Evolutionary conservation across 164 flowering plant genomes (phyloP).

Genomic region (Annona squamosa): DNA sequence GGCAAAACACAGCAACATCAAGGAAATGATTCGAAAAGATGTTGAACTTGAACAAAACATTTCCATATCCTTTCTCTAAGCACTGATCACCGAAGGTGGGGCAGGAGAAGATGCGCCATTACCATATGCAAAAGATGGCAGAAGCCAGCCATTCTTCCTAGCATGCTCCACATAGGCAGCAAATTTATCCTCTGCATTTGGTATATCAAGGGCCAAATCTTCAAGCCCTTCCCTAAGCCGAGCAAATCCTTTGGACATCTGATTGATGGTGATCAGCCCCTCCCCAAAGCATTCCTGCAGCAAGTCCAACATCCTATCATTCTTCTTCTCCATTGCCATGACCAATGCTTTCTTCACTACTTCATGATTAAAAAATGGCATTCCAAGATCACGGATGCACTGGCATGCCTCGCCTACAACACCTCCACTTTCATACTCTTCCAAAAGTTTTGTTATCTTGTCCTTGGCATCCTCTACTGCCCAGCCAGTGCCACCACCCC

Average conservation of each 20-base stretch:
- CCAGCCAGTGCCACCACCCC: constrained; percentile 99
- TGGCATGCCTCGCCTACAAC: constrained; percentile 82
- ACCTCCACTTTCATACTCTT: constrained; percentile 94
- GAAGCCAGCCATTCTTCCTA: constrained; percentile 64
- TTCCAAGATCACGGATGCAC: constrained; percentile 87
- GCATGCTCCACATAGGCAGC: constrained; percentile 55
- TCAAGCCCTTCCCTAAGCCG: constrained; percentile 75
- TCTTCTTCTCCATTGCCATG: constrained; percentile 99
- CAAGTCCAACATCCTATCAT: constrained; percentile 77
- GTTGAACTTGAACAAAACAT: background rate
- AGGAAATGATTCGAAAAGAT: background rate
- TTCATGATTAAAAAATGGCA: constrained; percentile 98
- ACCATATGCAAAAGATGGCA: constrained; percentile 37
- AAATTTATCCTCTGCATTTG: constrained; percentile 80
- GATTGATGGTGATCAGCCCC: constrained; percentile 85
- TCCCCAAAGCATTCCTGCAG: constrained; percentile 75
- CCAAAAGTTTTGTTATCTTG: constrained; percentile 80
- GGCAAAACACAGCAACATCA: background rate
- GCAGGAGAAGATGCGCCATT: constrained; percentile 5
- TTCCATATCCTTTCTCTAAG: background rate
- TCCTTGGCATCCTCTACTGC: constrained; percentile 99
- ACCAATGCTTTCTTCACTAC: constrained; percentile 94
- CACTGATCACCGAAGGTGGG: background rate
- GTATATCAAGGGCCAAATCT: constrained; percentile 93
- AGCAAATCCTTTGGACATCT: constrained; percentile 88